Percentiles rank a stretch among this genome's conserved stretches.
Evolutionary conservation across 169 alveolate species (phyloP).

Genomic region (Plasmodium ovale): DNA sequence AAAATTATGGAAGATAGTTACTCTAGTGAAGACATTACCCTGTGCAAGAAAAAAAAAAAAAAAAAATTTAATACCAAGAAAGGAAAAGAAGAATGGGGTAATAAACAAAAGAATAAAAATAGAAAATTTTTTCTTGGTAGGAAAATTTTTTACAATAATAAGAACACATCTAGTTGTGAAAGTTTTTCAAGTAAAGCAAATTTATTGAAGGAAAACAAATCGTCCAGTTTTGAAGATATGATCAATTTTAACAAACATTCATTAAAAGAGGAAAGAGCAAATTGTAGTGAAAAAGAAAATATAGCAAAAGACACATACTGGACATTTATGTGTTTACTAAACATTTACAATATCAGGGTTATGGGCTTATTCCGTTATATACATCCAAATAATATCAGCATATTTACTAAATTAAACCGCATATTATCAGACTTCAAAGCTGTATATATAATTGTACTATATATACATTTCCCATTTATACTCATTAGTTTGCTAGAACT

Average conservation of each 20-base stretch:
- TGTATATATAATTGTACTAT: conserved; percentile 67
- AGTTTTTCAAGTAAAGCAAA: not conserved
- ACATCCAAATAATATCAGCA: conserved; percentile 43
- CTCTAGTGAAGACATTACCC: not conserved
- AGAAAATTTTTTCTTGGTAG: not conserved
- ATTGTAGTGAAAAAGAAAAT: conserved; percentile 24
- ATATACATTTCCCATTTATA: conserved; percentile 80
- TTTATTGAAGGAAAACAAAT: conserved; percentile 3
- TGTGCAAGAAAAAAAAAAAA: conserved; percentile 1
- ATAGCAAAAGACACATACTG: conserved; percentile 63
- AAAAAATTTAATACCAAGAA: not conserved
- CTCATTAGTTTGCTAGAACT: conserved; percentile 80
- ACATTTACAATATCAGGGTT: conserved; percentile 61
- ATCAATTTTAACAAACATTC: conserved; percentile 22
- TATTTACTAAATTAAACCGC: conserved; percentile 13
- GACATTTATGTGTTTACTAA: conserved; percentile 62
- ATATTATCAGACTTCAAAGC: conserved; percentile 44
- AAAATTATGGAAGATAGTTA: not conserved
- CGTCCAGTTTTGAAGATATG: conserved; percentile 3
- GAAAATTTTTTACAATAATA: not conserved
- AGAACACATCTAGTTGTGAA: not conserved
- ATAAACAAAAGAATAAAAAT: conserved; percentile 4
- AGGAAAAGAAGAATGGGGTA: not conserved
- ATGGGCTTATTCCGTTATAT: conserved; percentile 72
- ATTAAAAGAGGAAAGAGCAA: not conserved